Conservation (phyloP, 192 early-diverging fungal genomes). For the Phycomyces nitens region DNA sequence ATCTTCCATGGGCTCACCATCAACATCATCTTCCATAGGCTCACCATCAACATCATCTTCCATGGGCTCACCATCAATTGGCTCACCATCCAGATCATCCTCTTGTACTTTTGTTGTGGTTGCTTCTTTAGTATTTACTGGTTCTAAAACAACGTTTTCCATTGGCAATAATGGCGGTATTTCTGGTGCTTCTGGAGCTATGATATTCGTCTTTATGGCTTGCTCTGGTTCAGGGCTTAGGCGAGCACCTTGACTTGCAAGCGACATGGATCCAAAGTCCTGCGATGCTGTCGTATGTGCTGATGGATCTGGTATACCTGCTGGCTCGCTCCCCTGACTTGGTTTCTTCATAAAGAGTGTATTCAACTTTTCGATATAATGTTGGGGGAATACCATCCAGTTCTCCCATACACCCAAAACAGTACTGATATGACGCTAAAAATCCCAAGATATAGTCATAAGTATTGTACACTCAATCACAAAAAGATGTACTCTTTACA, state of each 20-base stretch:
- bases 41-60: conserved; percentile 46
- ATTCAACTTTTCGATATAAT: conserved; percentile 56
- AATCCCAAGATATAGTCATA: neutral
- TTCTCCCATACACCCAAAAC: conserved; percentile 83
- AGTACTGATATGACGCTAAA: conserved; percentile 52
- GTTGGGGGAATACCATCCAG: conserved; percentile 83
- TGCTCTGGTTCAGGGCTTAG: conserved; percentile 1
- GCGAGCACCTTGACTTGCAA: neutral
- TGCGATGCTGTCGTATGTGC: conserved; percentile 1
- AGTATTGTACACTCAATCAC: neutral
- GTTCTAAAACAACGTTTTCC: neutral
- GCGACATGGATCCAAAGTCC: conserved; percentile 1
- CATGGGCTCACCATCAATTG: conserved; percentile 31
- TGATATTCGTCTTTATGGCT: neutral
- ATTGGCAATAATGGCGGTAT: neutral
- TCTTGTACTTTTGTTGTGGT: conserved; percentile 12
- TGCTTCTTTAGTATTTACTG: neutral
- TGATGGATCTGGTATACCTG: neutral
- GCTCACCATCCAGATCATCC: conserved; percentile 24
- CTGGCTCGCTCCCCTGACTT: neutral
- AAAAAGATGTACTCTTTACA: no score
- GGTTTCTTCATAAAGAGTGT: conserved; percentile 46
- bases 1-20: conserved; percentile 44
- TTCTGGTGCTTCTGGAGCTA: neutral
- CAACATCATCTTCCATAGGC: conserved; percentile 42